Conservation (phyloP, 371 early-diverging fungal genomes). For the Dinochytrium kinnereticum region DNA sequence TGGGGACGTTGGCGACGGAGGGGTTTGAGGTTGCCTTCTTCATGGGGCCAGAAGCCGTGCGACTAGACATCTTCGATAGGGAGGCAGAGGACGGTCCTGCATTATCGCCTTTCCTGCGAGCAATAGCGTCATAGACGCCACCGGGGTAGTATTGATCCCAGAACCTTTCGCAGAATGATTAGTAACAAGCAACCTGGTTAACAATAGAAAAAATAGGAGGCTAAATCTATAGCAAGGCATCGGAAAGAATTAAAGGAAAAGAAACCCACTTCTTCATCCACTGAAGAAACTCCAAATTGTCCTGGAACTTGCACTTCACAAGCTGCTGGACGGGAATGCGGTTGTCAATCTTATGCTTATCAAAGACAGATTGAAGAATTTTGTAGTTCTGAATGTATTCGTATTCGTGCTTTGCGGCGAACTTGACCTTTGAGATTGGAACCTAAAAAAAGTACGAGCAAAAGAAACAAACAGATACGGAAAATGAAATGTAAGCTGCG, state of each 20-base stretch:
- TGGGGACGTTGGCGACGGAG: constrained; percentile 25
- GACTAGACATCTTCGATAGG: constrained; percentile 8
- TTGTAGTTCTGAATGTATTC: constrained; percentile 92
- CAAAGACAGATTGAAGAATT: constrained; percentile 81
- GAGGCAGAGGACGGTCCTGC: constrained; percentile 9
- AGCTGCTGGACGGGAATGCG: constrained; percentile 84
- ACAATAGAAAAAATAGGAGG: too few relatives aligned
- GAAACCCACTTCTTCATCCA: constrained; percentile 78
- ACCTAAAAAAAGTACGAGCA: constrained; percentile 61
- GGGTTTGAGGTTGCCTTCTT: constrained; percentile 27
- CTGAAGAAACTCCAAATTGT: constrained; percentile 95
- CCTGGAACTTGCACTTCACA: constrained; percentile 93
- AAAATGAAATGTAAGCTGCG: too few relatives aligned
- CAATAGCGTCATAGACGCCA: constrained; percentile 81
- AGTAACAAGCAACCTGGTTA: neutral
- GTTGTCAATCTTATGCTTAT: constrained; percentile 77
- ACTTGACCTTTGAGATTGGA: constrained; percentile 84
- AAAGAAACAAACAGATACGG: too few relatives aligned
- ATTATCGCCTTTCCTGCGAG: constrained; percentile 69
- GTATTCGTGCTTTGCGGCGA: constrained; percentile 89
- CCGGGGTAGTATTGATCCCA: constrained; percentile 88
- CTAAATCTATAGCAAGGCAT: too few relatives aligned
- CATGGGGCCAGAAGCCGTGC: constrained; percentile 15
- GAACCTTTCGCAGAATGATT: constrained; percentile 35
- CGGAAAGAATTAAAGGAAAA: too few relatives aligned